These are phyloP conservation scores for Neurospora sp. DNA, from an alignment of 2,329 filamentous ascomycete species.

Conservation along the genomic window DNA sequence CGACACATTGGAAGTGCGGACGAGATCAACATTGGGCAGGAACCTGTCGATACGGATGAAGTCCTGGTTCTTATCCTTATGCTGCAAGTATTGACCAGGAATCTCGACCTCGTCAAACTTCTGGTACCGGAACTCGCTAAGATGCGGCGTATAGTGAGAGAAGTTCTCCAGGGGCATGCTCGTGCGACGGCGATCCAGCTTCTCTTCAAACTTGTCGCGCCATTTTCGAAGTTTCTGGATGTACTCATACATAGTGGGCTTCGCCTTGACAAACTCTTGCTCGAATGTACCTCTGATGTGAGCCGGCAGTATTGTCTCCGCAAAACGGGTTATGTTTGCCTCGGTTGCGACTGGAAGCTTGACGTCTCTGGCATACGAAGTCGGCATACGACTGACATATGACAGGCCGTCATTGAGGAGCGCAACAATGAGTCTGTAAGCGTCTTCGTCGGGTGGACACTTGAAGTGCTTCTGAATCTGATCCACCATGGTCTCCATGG, in stretches of 20 bases:
- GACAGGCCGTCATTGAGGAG: slow-evolving; percentile 90
- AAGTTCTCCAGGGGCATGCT: slow-evolving; percentile 63
- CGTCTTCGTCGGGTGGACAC: slow-evolving; percentile 95
- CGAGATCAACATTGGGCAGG: slow-evolving; percentile 85
- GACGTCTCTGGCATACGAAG: slow-evolving; percentile 79
- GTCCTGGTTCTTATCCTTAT: slow-evolving; percentile 98
- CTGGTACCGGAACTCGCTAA: slow-evolving; percentile 94
- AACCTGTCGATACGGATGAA: slow-evolving; percentile 97
- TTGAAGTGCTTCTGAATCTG: slow-evolving; percentile 99
- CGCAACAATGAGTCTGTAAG: slow-evolving; percentile 93
- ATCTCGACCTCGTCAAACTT: slow-evolving; percentile 99
- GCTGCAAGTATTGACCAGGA: slow-evolving; percentile 90
- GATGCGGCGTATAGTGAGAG: slow-evolving; percentile 63
- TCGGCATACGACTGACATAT: slow-evolving; percentile 80
- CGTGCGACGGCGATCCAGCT: slow-evolving; percentile 73
- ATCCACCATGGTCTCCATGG: slow-evolving; percentile 99
- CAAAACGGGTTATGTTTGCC: slow-evolving; percentile 92
- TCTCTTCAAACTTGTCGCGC: slow-evolving; percentile 97
- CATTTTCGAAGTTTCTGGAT: slow-evolving; percentile 93
- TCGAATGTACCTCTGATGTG: slow-evolving; percentile 97
- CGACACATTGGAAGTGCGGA: slow-evolving; percentile 81
- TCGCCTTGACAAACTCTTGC: slow-evolving; percentile 88
- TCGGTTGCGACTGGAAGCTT: slow-evolving; percentile 87
- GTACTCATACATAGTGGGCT: slow-evolving; percentile 97
- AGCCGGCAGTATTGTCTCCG: slow-evolving; percentile 85